Evolutionary conservation across 805 yeast genomes (phyloP).

Genomic region (Candida khao-thaluensis): DNA sequence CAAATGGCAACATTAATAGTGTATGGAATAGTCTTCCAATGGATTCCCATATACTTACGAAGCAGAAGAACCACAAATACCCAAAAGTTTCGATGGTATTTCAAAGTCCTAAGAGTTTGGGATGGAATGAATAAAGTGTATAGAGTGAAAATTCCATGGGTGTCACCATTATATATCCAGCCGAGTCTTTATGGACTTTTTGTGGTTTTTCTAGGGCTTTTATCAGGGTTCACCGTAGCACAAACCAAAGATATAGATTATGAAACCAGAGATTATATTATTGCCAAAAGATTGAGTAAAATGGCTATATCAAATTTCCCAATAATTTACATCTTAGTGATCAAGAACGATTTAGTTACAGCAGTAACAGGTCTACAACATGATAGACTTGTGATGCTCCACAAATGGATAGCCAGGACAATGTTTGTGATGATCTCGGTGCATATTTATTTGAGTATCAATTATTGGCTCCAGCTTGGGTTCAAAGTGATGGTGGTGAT

Average conservation of each 20-base stretch:
- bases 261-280: conserved; percentile 36
- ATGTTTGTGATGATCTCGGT: conserved; percentile 35
- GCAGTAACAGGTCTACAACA: conserved; percentile 41
- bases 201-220: conserved; percentile 27
- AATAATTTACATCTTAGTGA: conserved; percentile 31
- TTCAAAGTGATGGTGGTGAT: conserved; percentile 40
- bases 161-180: conserved; percentile 31
- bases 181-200: conserved; percentile 39
- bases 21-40: conserved; percentile 43
- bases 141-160: conserved; percentile 21
- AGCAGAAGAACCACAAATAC: conserved; percentile 18
- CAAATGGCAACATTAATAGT: conserved; percentile 24
- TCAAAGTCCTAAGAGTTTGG: conserved; percentile 28
- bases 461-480: conserved; percentile 43
- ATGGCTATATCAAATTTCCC: conserved; percentile 43
- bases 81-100: conserved; percentile 20
- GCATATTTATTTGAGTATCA: conserved; percentile 33
- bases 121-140: conserved; percentile 27
- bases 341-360: conserved; percentile 41
- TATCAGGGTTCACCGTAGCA: conserved; percentile 26
- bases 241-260: conserved; percentile 41
- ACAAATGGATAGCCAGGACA: conserved; percentile 45
- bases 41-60: conserved; percentile 40
- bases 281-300: conserved; percentile 43
- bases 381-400: conserved; percentile 40